phyloP scores from a whole-genome alignment of 2,329 filamentous ascomycete species.

The Pseudogymnoascus sp. region DNA sequence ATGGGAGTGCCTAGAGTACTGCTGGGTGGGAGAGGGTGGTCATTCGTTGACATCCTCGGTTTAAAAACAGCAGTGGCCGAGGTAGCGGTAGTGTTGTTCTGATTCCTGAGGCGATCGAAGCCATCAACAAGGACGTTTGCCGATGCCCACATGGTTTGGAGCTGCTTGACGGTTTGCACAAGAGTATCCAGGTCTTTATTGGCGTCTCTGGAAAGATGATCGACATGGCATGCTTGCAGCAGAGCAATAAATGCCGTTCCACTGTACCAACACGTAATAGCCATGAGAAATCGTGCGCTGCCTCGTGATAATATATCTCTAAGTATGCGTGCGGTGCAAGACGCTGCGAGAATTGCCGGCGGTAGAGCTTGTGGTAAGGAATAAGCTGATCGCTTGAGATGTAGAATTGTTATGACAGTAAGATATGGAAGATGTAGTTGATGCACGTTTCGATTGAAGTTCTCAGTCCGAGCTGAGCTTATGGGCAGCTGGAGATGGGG shows the following conservation, averaged over 20 bases:
- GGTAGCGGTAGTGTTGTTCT: conserved; percentile 9
- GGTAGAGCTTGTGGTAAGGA: conserved; percentile 31
- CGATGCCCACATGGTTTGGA: conserved; percentile 30
- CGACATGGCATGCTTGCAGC: conserved; percentile 31
- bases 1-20: not conserved
- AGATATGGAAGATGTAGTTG: conserved; percentile 35
- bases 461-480: conserved; percentile 21
- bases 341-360: conserved; percentile 31
- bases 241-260: conserved; percentile 34
- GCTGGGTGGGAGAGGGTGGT: not conserved
- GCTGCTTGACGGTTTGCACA: conserved; percentile 26
- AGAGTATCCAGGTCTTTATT: conserved; percentile 29
- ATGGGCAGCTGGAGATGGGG: conserved; percentile 28
- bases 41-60: not conserved
- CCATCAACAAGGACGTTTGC: conserved; percentile 29
- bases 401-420: conserved; percentile 33
- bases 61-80: not conserved
- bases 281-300: conserved; percentile 33
- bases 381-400: conserved; percentile 29
- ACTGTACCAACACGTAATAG: conserved; percentile 36
- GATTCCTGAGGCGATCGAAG: conserved; percentile 23
- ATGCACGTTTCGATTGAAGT: conserved; percentile 34
- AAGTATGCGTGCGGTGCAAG: conserved; percentile 32
- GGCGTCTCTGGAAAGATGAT: conserved; percentile 24
- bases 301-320: conserved; percentile 32